Evolutionary conservation across 192 early-diverging fungal species (phyloP), one percentile per base, ranked within the genome.

Genomic region (Coemansia sp.): DNA sequence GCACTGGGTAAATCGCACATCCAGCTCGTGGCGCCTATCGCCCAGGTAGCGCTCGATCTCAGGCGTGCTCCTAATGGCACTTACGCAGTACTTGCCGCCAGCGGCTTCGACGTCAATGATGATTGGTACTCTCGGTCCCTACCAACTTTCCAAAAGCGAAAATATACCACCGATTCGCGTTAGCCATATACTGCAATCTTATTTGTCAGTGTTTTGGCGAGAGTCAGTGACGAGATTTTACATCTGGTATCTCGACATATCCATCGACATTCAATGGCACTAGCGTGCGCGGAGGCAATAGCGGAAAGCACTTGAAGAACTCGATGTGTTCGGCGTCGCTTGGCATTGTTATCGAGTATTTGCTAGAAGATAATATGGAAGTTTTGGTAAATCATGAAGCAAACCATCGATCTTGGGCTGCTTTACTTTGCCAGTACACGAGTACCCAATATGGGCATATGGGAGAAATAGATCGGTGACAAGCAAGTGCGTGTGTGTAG

Each of bases 301-400:
- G 43, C n/a, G 79, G 79, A 40, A 76, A 82, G 29, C 42, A 29
- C 56, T 67, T 70, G 51, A 69, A 76, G 45, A 82, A 82, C 31
- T 72, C 79, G n/a, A 82, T 27, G 53, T 68, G 53, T 24, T 82
- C 79, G 62, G 72, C 75, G 31, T 35, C 56, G 19, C 56, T 17
- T 29, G 51, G 27, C 51, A 53, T 47, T 38, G 19, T 27, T 15
- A 51, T 27, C 25, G 24, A 51, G 32, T 7, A 35, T 35, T 35
- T n/a, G n/a, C n/a, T n/a, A n/a, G n/a, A n/a, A n/a, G n/a, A n/a
- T n/a, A n/a, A n/a, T n/a, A n/a, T n/a, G n/a, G n/a, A n/a, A n/a
- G n/a, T n/a, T n/a, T n/a, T n/a, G n/a, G n/a, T n/a, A n/a, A n/a
- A n/a, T n/a, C n/a, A n/a, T n/a, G n/a, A n/a, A n/a, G n/a, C n/a